Percentiles rank a stretch among this genome's conserved stretches.
Conservation (phyloP, 768 basidiomycete genomes). For the Pulveroboletus frians region DNA sequence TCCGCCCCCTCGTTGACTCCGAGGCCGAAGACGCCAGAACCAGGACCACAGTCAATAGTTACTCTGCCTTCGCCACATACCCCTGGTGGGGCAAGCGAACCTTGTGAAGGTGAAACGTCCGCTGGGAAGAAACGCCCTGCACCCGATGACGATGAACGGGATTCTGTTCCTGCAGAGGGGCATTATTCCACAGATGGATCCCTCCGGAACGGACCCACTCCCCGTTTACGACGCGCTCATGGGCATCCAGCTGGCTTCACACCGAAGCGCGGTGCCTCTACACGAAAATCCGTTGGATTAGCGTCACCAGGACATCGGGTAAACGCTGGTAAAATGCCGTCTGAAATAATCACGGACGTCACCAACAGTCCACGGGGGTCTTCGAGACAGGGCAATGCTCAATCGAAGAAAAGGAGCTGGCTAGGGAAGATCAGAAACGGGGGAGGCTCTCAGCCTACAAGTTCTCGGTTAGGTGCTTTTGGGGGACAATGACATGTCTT, state of each 20-base stretch:
- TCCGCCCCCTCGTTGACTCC: slow-evolving; percentile 42
- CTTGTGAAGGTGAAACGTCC: slow-evolving; percentile 34
- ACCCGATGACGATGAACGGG: slow-evolving; percentile 70
- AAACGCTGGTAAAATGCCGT: slow-evolving; percentile 36
- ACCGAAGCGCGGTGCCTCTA: slow-evolving; percentile 51
- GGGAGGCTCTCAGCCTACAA: slow-evolving; percentile 14
- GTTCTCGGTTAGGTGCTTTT: slow-evolving; percentile 17
- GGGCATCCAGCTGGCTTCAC: slow-evolving; percentile 66
- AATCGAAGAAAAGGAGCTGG: slow-evolving; percentile 57
- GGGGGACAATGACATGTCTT: slow-evolving; percentile 24
- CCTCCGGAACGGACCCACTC: slow-evolving; percentile 41
- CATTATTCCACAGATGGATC: slow-evolving; percentile 40
- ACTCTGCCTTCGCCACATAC: slow-evolving; percentile 39
- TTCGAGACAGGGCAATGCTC: slow-evolving; percentile 19
- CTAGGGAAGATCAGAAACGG: slow-evolving; percentile 61
- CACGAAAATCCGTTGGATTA: slow-evolving; percentile 29
- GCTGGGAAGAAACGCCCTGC: slow-evolving; percentile 66
- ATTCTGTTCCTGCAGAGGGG: slow-evolving; percentile 64
- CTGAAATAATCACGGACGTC: slow-evolving; percentile 46
- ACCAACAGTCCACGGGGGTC: slow-evolving; percentile 57
- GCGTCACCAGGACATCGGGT: slow-evolving; percentile 48
- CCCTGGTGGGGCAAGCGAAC: slow-evolving; percentile 37
- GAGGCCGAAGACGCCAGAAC: slow-evolving; percentile 54
- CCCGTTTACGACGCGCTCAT: slow-evolving; percentile 56
- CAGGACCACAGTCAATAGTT: slow-evolving; percentile 11